phyloP scores from a whole-genome alignment of 176 grass and related monocot species.

The Bothriochloa decipiens region DNA sequence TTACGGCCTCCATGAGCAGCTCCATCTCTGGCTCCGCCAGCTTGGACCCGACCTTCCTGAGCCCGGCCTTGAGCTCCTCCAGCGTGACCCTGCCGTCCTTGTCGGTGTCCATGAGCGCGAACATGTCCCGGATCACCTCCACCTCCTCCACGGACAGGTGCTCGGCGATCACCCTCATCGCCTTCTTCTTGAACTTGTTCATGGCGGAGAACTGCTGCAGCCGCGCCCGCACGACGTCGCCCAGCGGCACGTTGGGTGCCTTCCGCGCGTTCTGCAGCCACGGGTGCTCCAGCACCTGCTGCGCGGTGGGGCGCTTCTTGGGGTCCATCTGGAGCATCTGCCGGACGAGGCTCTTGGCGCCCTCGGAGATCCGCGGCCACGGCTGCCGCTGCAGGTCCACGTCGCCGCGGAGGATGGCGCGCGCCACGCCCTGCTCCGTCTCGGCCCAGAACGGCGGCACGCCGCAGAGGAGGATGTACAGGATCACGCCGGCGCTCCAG shows the following conservation, averaged over 20 bases:
- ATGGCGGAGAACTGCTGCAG: slow-evolving; percentile 85
- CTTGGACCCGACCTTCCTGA: slow-evolving; percentile 82
- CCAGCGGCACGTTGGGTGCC: slow-evolving; percentile 65
- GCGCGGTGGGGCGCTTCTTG: slow-evolving; percentile 57
- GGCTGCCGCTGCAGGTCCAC: slow-evolving; percentile 67
- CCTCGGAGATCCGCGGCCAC: slow-evolving; percentile 66
- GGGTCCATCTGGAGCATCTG: slow-evolving; percentile 67
- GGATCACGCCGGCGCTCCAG: slow-evolving; percentile 70
- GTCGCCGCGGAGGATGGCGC: slow-evolving; percentile 58
- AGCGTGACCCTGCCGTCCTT: slow-evolving; percentile 75
- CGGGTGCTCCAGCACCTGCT: slow-evolving; percentile 78
- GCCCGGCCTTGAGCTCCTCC: slow-evolving; percentile 81
- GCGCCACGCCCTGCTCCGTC: slow-evolving; percentile 78
- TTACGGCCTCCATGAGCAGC: slow-evolving; percentile 97
- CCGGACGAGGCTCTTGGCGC: slow-evolving; percentile 66
- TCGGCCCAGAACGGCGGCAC: slow-evolving; percentile 67
- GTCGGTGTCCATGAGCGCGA: slow-evolving; percentile 85
- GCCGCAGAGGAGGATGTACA: slow-evolving; percentile 72
- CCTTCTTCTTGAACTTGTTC: slow-evolving; percentile 94
- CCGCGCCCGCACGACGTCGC: slow-evolving; percentile 67
- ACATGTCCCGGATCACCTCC: slow-evolving; percentile 89
- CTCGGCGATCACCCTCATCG: slow-evolving; percentile 84
- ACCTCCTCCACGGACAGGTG: slow-evolving; percentile 93
- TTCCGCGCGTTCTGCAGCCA: slow-evolving; percentile 73
- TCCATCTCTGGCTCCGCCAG: slow-evolving; percentile 89